Evolutionary conservation across 2,329 filamentous ascomycete genomes (phyloP), one percentile per base, ranked within the genome.

Genomic region (Alternaria ventricosa): DNA sequence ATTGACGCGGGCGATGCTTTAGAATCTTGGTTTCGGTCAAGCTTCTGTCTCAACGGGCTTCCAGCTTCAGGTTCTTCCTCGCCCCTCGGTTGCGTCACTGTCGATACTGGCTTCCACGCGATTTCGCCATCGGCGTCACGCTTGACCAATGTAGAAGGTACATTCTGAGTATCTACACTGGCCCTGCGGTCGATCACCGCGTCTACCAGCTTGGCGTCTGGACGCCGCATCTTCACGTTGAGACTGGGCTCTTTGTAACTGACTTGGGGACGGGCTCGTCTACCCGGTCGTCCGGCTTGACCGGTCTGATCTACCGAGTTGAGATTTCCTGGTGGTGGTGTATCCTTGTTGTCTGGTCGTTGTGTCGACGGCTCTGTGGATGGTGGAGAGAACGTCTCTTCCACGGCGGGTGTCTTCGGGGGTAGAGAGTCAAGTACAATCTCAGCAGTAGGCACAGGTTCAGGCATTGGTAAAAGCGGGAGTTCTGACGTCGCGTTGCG

Each of bases 221-320:
- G 82, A 25, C 84, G 79, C 20, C 84, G 78, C 83, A 86, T 85
- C 68, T 86, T 86, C 15, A 79, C 81, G 49, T 78, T 77, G 15
- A 85, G 73, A 53, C 78, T 84, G 2, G 84, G 84, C 65, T 85
- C 83, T 12, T 84, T 83, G 63, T 85, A 85, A 71, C 81, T 84
- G 53, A 85, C 83, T 33, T 81, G 79, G 18, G 81, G 74, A 23
- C 84, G 78, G 13, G 82, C 82, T 62, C 84, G 78, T 59, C 84
- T 78, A 3, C 80, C 82, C 11, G 83, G 81, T 33, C 83, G 74
- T 22, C 71, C 77, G 18, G 72, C 74, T 41, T 75, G 74, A 22
- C 73, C 75, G 15, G 61, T 72, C 46, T 75, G 74, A 54, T 81
- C 79, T 23, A 72, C 68, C 27, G 75, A 76, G 59, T 64, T 75